phyloP scores from a whole-genome alignment of 2,329 filamentous ascomycete species.

The Aspergillus sp. region DNA sequence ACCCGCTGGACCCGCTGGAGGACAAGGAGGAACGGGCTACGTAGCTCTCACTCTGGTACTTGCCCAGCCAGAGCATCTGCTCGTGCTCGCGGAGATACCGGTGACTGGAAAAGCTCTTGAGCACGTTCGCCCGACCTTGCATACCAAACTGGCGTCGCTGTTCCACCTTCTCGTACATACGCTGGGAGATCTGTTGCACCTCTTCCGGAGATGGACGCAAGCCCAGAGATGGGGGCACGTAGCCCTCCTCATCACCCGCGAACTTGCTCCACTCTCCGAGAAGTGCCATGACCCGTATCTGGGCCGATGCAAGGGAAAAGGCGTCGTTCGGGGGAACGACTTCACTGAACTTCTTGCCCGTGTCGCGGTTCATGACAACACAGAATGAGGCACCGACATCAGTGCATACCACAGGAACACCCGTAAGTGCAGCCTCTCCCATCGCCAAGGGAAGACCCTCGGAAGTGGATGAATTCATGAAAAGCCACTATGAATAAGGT shows the following conservation, averaged over 20 bases:
- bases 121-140: slow-evolving; percentile 58
- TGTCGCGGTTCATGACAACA: slow-evolving; percentile 43
- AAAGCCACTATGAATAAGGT: slow-evolving; percentile 52
- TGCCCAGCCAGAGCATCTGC: slow-evolving; percentile 57
- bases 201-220: slow-evolving; percentile 53
- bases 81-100: slow-evolving; percentile 63
- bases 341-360: slow-evolving; percentile 57
- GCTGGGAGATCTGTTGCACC: slow-evolving; percentile 54
- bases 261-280: slow-evolving; percentile 62
- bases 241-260: slow-evolving; percentile 51
- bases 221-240: slow-evolving; percentile 43
- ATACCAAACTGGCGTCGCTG: slow-evolving; percentile 61
- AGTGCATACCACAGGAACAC: slow-evolving; percentile 45
- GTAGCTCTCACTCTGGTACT: slow-evolving; percentile 25
- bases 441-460: slow-evolving; percentile 48
- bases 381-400: slow-evolving; percentile 45
- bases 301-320: slow-evolving; percentile 59
- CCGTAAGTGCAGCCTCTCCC: slow-evolving; percentile 48
- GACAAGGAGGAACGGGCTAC: slow-evolving; percentile 13
- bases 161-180: slow-evolving; percentile 62
- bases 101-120: slow-evolving; percentile 60
- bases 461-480: slow-evolving; percentile 49
- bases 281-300: slow-evolving; percentile 63
- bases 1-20: slow-evolving; percentile 7
- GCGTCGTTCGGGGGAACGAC: slow-evolving; percentile 66